Base-by-base conservation (phyloP, 164 flowering plant species). In the Macadamia tetraphylla region DNA sequence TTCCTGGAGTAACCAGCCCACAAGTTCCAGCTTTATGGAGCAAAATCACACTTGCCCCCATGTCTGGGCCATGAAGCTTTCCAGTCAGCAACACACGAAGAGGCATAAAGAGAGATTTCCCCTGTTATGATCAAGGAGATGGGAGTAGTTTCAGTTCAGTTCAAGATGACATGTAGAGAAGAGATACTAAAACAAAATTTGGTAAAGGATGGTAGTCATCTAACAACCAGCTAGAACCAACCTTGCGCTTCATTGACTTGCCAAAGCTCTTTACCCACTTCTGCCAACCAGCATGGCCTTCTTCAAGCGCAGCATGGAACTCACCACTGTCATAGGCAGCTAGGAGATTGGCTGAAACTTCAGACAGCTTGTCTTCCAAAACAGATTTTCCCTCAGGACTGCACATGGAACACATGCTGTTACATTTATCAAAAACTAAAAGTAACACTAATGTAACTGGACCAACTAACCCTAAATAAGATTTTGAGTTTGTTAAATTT, bases 41-140 rank as follows among this genome's bases (percentile, higher is more conserved):
- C 64, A 92, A 75, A 14, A 87, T 29, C n/a, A 92, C 67, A 67
- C 84, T 79, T 2, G 83, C 62, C 6, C 85, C 92, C 84, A 92
- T 92, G 58, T 90, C 97, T 31, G 99, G 99, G 29, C 99, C 99
- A 70, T 94, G 97, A 18, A 94, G 91, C 74, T 87, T 92, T 67
- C 99, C 99, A 1, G 99, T 92, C 58, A 92, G 82, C 81, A 92
- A 70, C 57, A 92, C 88, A 62, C 97, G 82, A 15, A 94, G 87
- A 6, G 97, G 99, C 97, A 94, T 86, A 84, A 94, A 92, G 40
- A 94, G 89, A 67, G 89, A 86, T 80, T 92, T 94, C 46, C 99
- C 99, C 99, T 92, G 89, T 29, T 40, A 73, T 42, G 29, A 40
- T 29, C 29, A 56, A 35, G 12, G 49, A 3, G 51, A 68, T 57